phyloP scores from a whole-genome alignment of 495 filamentous ascomycete species.

The Bacidia rubella region DNA sequence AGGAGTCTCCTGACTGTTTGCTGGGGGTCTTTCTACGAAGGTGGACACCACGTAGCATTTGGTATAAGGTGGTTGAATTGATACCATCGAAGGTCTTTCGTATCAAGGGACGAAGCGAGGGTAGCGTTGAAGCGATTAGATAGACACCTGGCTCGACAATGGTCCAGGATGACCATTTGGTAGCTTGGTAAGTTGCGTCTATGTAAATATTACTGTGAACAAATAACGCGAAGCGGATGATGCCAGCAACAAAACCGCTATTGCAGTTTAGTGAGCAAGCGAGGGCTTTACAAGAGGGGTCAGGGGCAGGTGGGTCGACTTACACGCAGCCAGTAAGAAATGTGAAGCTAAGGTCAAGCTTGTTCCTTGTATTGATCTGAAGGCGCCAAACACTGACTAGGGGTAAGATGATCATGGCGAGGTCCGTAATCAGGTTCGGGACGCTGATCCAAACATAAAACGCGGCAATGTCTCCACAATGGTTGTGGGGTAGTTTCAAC shows the following conservation, averaged over 20 bases:
- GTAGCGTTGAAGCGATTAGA: slow-evolving; percentile 31
- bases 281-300: neutral
- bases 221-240: slow-evolving; percentile 24
- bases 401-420: slow-evolving; percentile 12
- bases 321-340: slow-evolving; percentile 25
- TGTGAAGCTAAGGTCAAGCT: slow-evolving; percentile 22
- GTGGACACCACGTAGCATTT: too few species aligned
- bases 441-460: slow-evolving; percentile 9
- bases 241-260: slow-evolving; percentile 22
- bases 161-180: slow-evolving; percentile 25
- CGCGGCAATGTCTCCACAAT: slow-evolving; percentile 9
- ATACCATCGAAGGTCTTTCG: too few species aligned
- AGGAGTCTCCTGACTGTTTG: too few species aligned
- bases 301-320: neutral
- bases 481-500: neutral
- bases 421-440: slow-evolving; percentile 14
- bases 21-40: too few species aligned
- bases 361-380: slow-evolving; percentile 19
- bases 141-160: slow-evolving; percentile 29
- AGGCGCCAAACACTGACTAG: slow-evolving; percentile 14
- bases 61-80: too few species aligned
- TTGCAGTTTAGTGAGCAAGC: neutral
- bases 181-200: slow-evolving; percentile 20
- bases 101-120: slow-evolving; percentile 26
- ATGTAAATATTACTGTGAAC: slow-evolving; percentile 10